Evolutionary conservation across 208 protist genomes (phyloP).

Genomic region (Trypanosoma congolense): DNA sequence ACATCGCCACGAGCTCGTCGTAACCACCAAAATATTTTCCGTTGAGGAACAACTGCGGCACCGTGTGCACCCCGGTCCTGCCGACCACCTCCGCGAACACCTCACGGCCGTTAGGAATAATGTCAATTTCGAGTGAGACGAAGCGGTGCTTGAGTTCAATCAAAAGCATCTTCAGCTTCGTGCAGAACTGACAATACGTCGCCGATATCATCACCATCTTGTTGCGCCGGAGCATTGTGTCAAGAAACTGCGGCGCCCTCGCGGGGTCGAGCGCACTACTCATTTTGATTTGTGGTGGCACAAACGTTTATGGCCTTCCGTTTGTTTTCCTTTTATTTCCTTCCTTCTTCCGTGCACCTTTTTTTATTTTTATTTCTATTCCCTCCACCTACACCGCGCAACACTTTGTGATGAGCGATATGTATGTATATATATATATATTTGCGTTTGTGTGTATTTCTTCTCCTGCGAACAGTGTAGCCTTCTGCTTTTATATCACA

Average conservation of each 20-base stretch:
- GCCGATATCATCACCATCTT: slow-evolving; percentile 78
- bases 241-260: slow-evolving; percentile 73
- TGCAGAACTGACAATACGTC: slow-evolving; percentile 87
- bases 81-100: slow-evolving; percentile 74
- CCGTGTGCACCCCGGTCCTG: slow-evolving; percentile 68
- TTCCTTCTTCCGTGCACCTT: background rate
- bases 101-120: slow-evolving; percentile 82
- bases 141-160: slow-evolving; percentile 82
- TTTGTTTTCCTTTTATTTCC: too few relatives aligned
- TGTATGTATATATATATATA: too few relatives aligned
- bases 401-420: too few relatives aligned
- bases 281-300: too few relatives aligned
- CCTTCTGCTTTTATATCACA: too few relatives aligned
- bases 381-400: too few relatives aligned
- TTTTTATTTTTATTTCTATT: background rate
- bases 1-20: slow-evolving; percentile 73
- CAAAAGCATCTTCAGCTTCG: slow-evolving; percentile 75
- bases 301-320: too few relatives aligned
- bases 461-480: too few relatives aligned
- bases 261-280: slow-evolving; percentile 44
- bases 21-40: slow-evolving; percentile 84
- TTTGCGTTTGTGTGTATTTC: too few relatives aligned
- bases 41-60: slow-evolving; percentile 80
- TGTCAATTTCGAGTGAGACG: slow-evolving; percentile 82
- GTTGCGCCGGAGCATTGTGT: slow-evolving; percentile 72